phyloP scores from a whole-genome alignment of 1,284 basidiomycete genomes.

The Microbotryum silenes-acaulis region DNA sequence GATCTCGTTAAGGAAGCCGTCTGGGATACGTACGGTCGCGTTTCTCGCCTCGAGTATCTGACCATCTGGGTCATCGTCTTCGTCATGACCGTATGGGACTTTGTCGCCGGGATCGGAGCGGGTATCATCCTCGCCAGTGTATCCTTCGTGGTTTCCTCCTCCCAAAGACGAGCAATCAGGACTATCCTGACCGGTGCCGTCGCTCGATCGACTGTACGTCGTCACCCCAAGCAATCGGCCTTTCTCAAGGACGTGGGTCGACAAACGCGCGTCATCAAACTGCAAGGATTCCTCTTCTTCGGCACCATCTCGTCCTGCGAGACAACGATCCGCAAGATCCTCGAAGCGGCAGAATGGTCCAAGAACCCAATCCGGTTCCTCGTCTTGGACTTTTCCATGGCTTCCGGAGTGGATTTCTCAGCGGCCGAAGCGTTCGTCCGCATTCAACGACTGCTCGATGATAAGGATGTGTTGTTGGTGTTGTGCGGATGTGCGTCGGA shows the following conservation, averaged over 20 bases:
- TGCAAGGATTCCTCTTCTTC: constrained; percentile 95
- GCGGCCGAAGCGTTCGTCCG: constrained; percentile 91
- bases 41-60: constrained; percentile 49
- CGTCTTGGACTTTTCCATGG: constrained; percentile 73
- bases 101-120: constrained; percentile 86
- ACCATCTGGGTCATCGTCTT: constrained; percentile 53
- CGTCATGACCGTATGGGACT: constrained; percentile 87
- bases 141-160: constrained; percentile 94
- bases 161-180: constrained; percentile 71
- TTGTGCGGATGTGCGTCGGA: constrained; percentile 67
- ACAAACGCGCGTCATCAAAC: constrained; percentile 79
- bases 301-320: constrained; percentile 48
- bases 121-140: constrained; percentile 62
- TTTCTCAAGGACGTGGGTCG: constrained; percentile 86
- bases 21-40: constrained; percentile 89
- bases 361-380: constrained; percentile 80
- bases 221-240: constrained; percentile 67
- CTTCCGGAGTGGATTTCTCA: constrained; percentile 82
- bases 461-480: constrained; percentile 72
- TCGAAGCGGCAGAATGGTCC: constrained; percentile 67
- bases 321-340: constrained; percentile 57
- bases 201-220: constrained; percentile 75
- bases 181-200: constrained; percentile 46
- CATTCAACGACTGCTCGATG: constrained; percentile 70
- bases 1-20: constrained; percentile 91